Evolutionary conservation across 768 basidiomycete genomes (phyloP), one percentile per base, ranked within the genome.

Genomic region (Hygrophoropsis aurantiaca): DNA sequence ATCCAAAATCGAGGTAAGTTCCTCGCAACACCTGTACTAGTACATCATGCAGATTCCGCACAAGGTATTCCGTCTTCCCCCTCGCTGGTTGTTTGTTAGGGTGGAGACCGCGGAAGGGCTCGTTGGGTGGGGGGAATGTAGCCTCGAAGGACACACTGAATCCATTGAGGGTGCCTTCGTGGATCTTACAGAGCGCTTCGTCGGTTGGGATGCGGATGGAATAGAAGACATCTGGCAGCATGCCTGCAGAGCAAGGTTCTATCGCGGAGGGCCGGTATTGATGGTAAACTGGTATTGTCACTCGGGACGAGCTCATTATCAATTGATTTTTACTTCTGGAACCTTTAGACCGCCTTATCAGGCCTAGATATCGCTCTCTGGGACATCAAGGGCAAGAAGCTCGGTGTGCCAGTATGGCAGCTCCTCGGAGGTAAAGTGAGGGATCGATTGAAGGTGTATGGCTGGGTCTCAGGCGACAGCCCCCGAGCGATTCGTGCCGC

Each of bases 361-460:
- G 82, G 83, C 0, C 62, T 87, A 23, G 83, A 86, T 61, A 87
- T 87, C 48, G 83, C 84, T 1, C 68, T 88, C 1, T 78, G 86
- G 86, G 86, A 87, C 56, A 84, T 88, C 65, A 87, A 87, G 54
- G 87, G 87, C 18, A 86, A 85, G 66, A 81, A 79, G 27, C 74
- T 87, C 2, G 83, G 83, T 26, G 85, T 77, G 8, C 78, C 75
- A 0, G 66, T 85, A 1, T 85, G 79, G 75, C 76, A 84, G 61
- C 69, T 89, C 1, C 73, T 86, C 6, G 87, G 85, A 8, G 86
- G 85, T 4, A 81, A 80, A 58, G 81, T 86, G 16, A 74, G 85
- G 40, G 78, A 84, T 55, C 67, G 72, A 23, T 65, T 81, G 40
- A 73, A 72, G 47, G 81, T 82, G 5, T 83, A 82, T 53, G 76